Percentiles rank a stretch among this genome's conserved stretches.
Evolutionary conservation across 257 asterid genomes (phyloP).

Genomic region (Nicotiana paniculata): DNA sequence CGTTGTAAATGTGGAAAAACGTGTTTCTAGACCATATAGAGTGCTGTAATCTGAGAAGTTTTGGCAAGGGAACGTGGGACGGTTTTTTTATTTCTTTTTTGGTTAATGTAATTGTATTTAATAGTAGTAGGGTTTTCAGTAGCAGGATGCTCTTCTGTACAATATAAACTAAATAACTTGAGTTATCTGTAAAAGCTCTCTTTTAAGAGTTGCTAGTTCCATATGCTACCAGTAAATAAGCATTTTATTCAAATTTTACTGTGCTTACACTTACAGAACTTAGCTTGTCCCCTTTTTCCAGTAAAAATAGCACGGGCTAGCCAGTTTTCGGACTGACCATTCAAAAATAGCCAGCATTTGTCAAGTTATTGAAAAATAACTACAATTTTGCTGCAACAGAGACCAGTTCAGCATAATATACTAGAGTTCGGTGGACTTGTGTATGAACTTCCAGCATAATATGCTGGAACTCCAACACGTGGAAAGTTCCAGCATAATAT

Average conservation of each 20-base stretch:
- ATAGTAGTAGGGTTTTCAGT: background rate
- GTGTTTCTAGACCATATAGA: too few relatives aligned
- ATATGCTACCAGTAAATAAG: background rate
- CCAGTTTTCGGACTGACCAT: too few relatives aligned
- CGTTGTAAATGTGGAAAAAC: background rate
- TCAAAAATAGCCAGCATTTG: too few relatives aligned
- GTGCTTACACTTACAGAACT: background rate
- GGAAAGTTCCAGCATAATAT: too few relatives aligned
- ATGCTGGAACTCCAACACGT: too few relatives aligned
- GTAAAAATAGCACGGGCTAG: too few relatives aligned
- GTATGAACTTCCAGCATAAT: too few relatives aligned
- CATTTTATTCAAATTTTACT: background rate
- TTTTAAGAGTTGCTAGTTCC: background rate
- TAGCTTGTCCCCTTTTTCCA: background rate
- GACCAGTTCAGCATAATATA: too few relatives aligned
- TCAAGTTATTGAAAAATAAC: too few relatives aligned
- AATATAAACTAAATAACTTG: background rate
- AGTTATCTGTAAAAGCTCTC: constrained; percentile 1
- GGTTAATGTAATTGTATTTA: background rate
- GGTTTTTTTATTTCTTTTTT: background rate
- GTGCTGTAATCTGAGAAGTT: background rate
- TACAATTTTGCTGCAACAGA: too few relatives aligned
- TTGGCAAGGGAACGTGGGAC: background rate
- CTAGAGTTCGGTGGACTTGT: too few relatives aligned
- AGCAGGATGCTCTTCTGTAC: background rate